Percentiles rank a stretch among this genome's conserved stretches.
Conservation (phyloP, 306 rosid genomes). For the Vigna mungo region DNA sequence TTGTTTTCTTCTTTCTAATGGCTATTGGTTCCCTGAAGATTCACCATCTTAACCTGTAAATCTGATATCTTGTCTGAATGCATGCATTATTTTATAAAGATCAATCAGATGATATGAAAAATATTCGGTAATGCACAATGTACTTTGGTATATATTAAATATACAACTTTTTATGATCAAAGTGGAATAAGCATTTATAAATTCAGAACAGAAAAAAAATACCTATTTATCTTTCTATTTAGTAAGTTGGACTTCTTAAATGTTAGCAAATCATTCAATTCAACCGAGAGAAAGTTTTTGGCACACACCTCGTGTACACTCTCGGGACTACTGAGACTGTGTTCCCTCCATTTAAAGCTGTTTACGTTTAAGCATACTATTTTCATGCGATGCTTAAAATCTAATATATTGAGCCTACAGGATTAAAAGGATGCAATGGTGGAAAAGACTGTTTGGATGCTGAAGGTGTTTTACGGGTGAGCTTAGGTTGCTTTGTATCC, state of each 20-base stretch:
- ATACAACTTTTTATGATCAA: conserved; percentile 7
- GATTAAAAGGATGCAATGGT: conserved; percentile 87
- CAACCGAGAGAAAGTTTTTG: conserved; percentile 11
- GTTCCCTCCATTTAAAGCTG: conserved; percentile 31
- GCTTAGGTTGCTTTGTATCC: conserved; percentile 99
- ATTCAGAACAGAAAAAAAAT: neutral
- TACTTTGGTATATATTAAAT: neutral
- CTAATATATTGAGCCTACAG: conserved; percentile 49
- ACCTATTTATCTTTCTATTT: neutral
- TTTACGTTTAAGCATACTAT: neutral
- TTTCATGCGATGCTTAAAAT: conserved; percentile 35
- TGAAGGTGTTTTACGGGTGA: conserved; percentile 97
- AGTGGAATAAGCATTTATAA: conserved; percentile 28
- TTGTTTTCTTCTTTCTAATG: conserved; percentile 4
- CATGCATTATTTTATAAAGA: conserved; percentile 12
- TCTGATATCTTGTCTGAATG: conserved; percentile 20
- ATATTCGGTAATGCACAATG: conserved; percentile 11
- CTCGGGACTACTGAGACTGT: neutral
- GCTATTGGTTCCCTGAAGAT: conserved; percentile 1
- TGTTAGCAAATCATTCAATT: conserved; percentile 19
- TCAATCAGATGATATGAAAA: conserved; percentile 20
- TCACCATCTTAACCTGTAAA: conserved; percentile 27
- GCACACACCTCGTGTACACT: conserved; percentile 13
- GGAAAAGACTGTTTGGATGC: conserved; percentile 86
- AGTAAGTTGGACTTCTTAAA: conserved; percentile 3